Evolutionary conservation across 129 eudicot species (phyloP).

Genomic region (Heracleum sosnowskyi): DNA sequence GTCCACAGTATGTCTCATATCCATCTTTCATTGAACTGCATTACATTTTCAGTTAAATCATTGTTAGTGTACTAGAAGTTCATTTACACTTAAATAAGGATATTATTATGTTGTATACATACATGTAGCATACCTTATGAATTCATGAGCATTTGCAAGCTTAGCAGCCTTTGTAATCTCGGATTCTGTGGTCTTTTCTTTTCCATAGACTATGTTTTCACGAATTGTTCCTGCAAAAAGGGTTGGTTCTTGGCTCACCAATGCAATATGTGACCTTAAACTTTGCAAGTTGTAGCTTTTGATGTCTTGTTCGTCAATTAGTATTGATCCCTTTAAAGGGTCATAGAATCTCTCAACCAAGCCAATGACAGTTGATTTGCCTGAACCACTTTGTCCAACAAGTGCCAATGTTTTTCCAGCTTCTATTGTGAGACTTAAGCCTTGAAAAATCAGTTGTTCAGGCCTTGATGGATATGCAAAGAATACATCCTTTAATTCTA

Average conservation of each 20-base stretch:
- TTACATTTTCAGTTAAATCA: not conserved
- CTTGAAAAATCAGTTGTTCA: slow-evolving; percentile 59
- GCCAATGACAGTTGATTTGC: slow-evolving; percentile 69
- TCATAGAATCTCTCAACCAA: slow-evolving; percentile 68
- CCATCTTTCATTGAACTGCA: slow-evolving; percentile 22
- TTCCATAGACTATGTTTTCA: slow-evolving; percentile 61
- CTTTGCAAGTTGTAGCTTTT: slow-evolving; percentile 49
- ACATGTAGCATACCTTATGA: slow-evolving; percentile 19
- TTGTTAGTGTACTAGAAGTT: not conserved
- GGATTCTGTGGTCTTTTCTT: slow-evolving; percentile 47
- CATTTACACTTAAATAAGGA: not conserved
- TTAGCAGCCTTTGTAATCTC: slow-evolving; percentile 64
- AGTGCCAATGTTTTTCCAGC: slow-evolving; percentile 69
- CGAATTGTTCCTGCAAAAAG: slow-evolving; percentile 66
- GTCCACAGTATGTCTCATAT: slow-evolving; percentile 31
- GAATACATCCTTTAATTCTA: slow-evolving; percentile 45
- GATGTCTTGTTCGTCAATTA: slow-evolving; percentile 49
- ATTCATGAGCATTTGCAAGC: slow-evolving; percentile 74
- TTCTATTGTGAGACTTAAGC: slow-evolving; percentile 55
- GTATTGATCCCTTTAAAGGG: slow-evolving; percentile 49
- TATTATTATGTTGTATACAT: not conserved
- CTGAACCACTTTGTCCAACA: slow-evolving; percentile 83
- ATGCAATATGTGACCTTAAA: slow-evolving; percentile 57
- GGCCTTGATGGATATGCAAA: slow-evolving; percentile 72
- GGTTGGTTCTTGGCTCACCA: slow-evolving; percentile 79